Conservation (phyloP, 176 grass and related monocot genomes). For the Microstegium vimineum region DNA sequence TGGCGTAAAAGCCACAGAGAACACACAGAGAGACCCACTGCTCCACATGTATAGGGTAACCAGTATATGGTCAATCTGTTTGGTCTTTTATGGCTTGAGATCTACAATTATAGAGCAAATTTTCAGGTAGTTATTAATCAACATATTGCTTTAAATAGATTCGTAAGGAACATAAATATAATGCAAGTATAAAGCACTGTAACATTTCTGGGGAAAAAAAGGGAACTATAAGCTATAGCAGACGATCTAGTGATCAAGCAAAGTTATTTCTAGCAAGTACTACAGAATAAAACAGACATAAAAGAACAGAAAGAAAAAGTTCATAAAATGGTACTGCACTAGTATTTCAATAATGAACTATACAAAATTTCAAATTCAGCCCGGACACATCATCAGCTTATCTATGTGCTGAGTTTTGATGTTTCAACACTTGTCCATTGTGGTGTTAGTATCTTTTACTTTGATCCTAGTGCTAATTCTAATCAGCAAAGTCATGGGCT, state of each 20-base stretch:
- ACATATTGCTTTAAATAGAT: conserved; percentile 10
- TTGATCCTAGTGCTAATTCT: conserved; percentile 8
- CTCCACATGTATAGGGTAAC: conserved; percentile 86
- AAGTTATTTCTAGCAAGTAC: background rate
- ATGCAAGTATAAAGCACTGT: background rate
- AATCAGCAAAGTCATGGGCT: background rate
- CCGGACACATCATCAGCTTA: background rate
- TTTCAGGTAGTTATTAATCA: conserved; percentile 12
- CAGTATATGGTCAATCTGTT: conserved; percentile 64
- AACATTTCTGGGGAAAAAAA: background rate
- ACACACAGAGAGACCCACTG: conserved; percentile 80
- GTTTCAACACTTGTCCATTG: background rate
- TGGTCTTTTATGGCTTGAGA: conserved; percentile 67
- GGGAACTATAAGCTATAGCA: background rate
- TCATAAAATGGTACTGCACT: background rate
- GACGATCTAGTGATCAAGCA: background rate
- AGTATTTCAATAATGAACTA: background rate
- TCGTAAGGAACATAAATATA: background rate
- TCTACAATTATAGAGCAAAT: conserved; percentile 37
- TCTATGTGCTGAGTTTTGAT: background rate
- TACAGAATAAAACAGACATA: background rate
- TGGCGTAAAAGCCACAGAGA: conserved; percentile 88
- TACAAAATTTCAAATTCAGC: background rate
- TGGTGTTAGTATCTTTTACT: background rate
- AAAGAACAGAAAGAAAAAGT: background rate